A percentile compares a stretch with the other conserved stretches of the same genome.
These are phyloP conservation scores for Penicillium sp. DNA, from an alignment of 2,329 filamentous ascomycete species.

Conservation along the genomic window DNA sequence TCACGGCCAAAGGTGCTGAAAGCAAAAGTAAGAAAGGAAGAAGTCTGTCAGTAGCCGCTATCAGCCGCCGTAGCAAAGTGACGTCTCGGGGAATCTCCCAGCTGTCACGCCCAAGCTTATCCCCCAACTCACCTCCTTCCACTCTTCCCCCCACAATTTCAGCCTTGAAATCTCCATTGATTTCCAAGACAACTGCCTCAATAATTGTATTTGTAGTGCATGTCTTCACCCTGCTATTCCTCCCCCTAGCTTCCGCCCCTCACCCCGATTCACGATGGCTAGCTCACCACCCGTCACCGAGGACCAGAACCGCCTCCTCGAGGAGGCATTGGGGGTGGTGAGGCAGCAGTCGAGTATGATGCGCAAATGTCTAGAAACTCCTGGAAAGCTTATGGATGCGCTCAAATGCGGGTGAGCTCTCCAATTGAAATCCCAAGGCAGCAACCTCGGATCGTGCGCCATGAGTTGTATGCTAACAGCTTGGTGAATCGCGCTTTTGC, in stretches of 20 bases:
- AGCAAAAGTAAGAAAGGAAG: neutral
- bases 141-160: slow-evolving; percentile 3
- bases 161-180: slow-evolving; percentile 9
- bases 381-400: slow-evolving; percentile 98
- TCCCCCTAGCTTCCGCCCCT: slow-evolving; percentile 22
- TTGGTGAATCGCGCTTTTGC: slow-evolving; percentile 10
- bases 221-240: slow-evolving; percentile 26
- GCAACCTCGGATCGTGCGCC: slow-evolving; percentile 20
- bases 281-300: slow-evolving; percentile 61
- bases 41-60: slow-evolving; percentile 2
- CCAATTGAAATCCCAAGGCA: slow-evolving; percentile 21
- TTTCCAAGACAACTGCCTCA: slow-evolving; percentile 3
- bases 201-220: slow-evolving; percentile 20
- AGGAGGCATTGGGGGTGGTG: slow-evolving; percentile 94
- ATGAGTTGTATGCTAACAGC: slow-evolving; percentile 16
- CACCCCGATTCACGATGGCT: slow-evolving; percentile 42
- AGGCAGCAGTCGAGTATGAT: slow-evolving; percentile 95
- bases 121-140: slow-evolving; percentile 23
- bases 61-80: slow-evolving; percentile 12
- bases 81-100: slow-evolving; percentile 20
- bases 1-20: too few relatives aligned
- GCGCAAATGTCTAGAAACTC: slow-evolving; percentile 95
- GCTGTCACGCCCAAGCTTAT: slow-evolving; percentile 19
- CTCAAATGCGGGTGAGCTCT: slow-evolving; percentile 91
- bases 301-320: slow-evolving; percentile 85